Percentiles rank a stretch among this genome's conserved stretches.
These are phyloP conservation scores for Ceratocystis eucalypticola DNA, from an alignment of 2,329 filamentous ascomycete genomes.

Conservation along the genomic window DNA sequence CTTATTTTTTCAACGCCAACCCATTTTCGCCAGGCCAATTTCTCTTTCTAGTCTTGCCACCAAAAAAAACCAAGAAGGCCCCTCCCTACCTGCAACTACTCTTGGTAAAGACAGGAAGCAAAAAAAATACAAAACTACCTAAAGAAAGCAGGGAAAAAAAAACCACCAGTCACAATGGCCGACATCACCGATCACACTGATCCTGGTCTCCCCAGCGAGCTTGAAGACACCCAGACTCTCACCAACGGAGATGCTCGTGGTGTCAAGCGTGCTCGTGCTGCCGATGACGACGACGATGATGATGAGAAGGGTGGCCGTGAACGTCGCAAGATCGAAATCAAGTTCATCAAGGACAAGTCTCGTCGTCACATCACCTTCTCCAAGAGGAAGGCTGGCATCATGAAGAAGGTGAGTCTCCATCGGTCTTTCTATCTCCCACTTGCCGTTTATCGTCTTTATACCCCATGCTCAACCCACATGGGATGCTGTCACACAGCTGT, in stretches of 20 bases:
- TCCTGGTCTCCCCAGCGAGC: slow-evolving; percentile 53
- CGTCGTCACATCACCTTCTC: slow-evolving; percentile 98
- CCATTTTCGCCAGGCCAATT: not conserved
- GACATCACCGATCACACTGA: slow-evolving; percentile 69
- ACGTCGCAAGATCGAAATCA: slow-evolving; percentile 99
- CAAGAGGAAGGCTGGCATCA: slow-evolving; percentile 98
- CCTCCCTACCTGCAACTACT: slow-evolving; percentile 1
- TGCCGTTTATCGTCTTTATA: not conserved
- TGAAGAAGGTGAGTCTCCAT: slow-evolving; percentile 79
- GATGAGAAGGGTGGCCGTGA: slow-evolving; percentile 96
- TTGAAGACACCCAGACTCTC: slow-evolving; percentile 56
- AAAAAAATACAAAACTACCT: not conserved
- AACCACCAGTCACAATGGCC: slow-evolving; percentile 43
- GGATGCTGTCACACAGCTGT: not conserved
- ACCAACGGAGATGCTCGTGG: slow-evolving; percentile 58
- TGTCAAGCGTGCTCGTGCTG: slow-evolving; percentile 72
- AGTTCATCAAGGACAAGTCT: slow-evolving; percentile 99
- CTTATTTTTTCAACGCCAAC: slow-evolving; percentile 5
- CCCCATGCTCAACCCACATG: not conserved
- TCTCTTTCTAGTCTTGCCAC: slow-evolving; percentile 5
- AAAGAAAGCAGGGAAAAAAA: not conserved
- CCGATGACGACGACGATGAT: slow-evolving; percentile 93
- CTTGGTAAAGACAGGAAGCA: not conserved
- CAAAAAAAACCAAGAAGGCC: not conserved
- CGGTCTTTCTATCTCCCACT: not conserved